Conservation (phyloP, 1,139 yeast genomes). For the Blastobotrys buckinghamii region DNA sequence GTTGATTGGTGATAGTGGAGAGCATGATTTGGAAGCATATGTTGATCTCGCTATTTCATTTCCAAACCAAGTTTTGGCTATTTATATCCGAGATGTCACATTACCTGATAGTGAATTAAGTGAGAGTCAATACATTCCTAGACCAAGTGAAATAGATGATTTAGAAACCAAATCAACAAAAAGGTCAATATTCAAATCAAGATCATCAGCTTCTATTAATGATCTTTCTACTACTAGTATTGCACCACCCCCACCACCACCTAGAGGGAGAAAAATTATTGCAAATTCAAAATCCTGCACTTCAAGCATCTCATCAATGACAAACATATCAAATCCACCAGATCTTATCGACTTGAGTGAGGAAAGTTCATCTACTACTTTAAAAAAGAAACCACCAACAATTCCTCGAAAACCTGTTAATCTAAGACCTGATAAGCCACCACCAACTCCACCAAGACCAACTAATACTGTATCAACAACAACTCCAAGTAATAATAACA, state of each 20-base stretch:
- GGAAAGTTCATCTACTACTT: slow-evolving; percentile 13
- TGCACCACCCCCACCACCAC: slow-evolving; percentile 9
- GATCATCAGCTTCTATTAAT: background rate
- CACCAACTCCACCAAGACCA: slow-evolving; percentile 1
- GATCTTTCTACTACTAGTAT: too few relatives aligned
- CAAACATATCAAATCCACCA: background rate
- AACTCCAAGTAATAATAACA: background rate
- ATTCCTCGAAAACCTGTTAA: slow-evolving; percentile 17
- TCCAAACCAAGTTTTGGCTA: slow-evolving; percentile 63
- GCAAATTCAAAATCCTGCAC: background rate
- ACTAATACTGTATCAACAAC: background rate
- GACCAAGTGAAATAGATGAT: slow-evolving; percentile 19
- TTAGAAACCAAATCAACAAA: background rate
- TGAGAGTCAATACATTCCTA: slow-evolving; percentile 17
- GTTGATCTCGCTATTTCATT: slow-evolving; percentile 55
- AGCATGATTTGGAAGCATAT: slow-evolving; percentile 90
- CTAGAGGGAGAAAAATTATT: slow-evolving; percentile 7
- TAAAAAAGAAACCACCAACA: slow-evolving; percentile 25
- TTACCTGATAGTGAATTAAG: slow-evolving; percentile 21
- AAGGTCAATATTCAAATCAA: slow-evolving; percentile 6
- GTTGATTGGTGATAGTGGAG: slow-evolving; percentile 93
- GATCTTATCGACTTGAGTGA: slow-evolving; percentile 20
- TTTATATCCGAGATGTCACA: slow-evolving; percentile 76
- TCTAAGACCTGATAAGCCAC: slow-evolving; percentile 1
- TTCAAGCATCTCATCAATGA: too few relatives aligned